A percentile compares a stretch with the other conserved stretches of the same genome.
Evolutionary conservation across 2,329 filamentous ascomycete genomes (phyloP).

Genomic region (Zasmidium angulare): DNA sequence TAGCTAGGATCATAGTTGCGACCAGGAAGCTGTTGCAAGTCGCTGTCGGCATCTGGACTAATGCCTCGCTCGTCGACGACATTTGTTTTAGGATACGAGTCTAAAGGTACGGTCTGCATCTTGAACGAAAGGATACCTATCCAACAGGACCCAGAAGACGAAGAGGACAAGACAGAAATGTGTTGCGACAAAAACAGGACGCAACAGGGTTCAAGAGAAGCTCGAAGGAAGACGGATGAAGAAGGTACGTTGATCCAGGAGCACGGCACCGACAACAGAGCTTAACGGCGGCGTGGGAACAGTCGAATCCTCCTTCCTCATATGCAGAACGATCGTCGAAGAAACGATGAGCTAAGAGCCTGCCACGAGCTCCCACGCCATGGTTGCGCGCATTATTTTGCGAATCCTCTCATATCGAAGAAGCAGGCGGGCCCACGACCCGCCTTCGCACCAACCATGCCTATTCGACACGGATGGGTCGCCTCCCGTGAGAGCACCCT

Average conservation of each 20-base stretch:
- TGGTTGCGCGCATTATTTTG: neutral
- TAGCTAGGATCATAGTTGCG: conserved; percentile 23
- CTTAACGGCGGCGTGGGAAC: neutral
- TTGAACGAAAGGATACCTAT: conserved; percentile 2
- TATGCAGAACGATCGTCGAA: neutral
- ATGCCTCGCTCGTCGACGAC: conserved; percentile 14
- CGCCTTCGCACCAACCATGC: neutral
- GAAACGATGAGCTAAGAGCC: neutral
- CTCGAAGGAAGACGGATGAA: neutral
- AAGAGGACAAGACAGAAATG: neutral
- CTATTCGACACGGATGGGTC: neutral
- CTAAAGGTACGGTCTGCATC: conserved; percentile 18
- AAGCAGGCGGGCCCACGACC: neutral
- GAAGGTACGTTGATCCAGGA: neutral
- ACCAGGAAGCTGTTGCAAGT: conserved; percentile 19
- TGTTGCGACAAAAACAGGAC: neutral
- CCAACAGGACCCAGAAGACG: neutral
- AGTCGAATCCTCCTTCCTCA: neutral
- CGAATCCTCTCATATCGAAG: neutral
- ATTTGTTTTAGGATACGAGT: conserved; percentile 11
- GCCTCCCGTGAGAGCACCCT: neutral
- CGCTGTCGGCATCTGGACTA: conserved; percentile 15
- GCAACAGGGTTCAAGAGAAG: neutral
- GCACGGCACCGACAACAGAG: neutral
- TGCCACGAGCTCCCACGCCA: neutral